phyloP scores from a whole-genome alignment of 441 rosid species.

The Hura crepitans region DNA sequence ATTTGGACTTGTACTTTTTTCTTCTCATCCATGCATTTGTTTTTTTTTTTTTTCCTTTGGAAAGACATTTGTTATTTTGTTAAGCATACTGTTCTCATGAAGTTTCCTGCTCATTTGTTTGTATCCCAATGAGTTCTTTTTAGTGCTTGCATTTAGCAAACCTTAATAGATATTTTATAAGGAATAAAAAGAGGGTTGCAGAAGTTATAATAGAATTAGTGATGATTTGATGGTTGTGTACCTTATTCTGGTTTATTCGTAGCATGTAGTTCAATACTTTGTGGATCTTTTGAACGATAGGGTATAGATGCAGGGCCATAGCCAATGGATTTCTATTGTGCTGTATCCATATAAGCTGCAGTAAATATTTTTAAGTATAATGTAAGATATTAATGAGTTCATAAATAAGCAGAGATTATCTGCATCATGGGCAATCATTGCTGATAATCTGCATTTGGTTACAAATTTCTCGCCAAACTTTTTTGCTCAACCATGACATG shows the following conservation, averaged over 20 bases:
- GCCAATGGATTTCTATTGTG: slow-evolving; percentile 1
- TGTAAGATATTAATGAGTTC: not conserved
- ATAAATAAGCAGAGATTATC: not conserved
- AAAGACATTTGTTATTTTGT: too few species aligned
- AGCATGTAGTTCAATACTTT: not conserved
- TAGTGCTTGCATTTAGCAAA: too few species aligned
- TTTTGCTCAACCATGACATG: not conserved
- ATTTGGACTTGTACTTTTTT: too few species aligned
- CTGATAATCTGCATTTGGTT: not conserved
- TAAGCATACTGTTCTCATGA: too few species aligned
- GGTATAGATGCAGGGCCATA: slow-evolving; percentile 1
- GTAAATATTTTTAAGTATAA: not conserved
- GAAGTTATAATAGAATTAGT: not conserved
- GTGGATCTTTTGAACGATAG: not conserved
- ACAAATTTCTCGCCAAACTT: not conserved
- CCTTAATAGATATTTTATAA: too few species aligned
- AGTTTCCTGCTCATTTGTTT: too few species aligned
- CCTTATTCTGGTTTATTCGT: not conserved
- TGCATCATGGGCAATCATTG: not conserved
- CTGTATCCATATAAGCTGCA: not conserved
- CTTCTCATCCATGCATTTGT: too few species aligned
- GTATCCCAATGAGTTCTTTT: too few species aligned
- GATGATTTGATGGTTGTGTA: not conserved
- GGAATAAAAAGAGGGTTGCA: not conserved
- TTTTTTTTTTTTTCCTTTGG: too few species aligned